Conservation (phyloP, 352 stramenopile species). For the Phytophthora constricta region DNA sequence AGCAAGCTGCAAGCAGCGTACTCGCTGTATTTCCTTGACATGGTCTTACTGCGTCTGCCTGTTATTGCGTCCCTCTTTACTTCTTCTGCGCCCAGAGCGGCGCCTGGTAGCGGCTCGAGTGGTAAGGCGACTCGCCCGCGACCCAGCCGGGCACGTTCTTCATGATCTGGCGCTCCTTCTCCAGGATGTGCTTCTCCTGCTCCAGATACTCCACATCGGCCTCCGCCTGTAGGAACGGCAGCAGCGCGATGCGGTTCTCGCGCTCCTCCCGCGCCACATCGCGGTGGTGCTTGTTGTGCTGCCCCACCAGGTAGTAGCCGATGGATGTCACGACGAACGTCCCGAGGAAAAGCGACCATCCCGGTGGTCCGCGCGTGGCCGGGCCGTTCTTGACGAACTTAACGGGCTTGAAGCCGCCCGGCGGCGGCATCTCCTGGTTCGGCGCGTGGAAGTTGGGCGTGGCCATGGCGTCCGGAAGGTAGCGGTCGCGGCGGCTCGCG, state of each 20-base stretch:
- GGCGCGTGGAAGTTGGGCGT: slow-evolving; percentile 79
- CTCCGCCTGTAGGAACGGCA: slow-evolving; percentile 96
- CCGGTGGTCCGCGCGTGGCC: slow-evolving; percentile 70
- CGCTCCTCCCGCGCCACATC: slow-evolving; percentile 85
- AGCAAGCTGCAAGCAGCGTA: slow-evolving; percentile 27
- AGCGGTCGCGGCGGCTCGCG: background rate
- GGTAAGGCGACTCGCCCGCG: slow-evolving; percentile 89
- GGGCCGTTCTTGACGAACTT: slow-evolving; percentile 74
- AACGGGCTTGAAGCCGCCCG: slow-evolving; percentile 76
- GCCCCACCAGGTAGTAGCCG: slow-evolving; percentile 79
- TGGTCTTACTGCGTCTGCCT: slow-evolving; percentile 25
- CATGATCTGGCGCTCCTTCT: slow-evolving; percentile 95
- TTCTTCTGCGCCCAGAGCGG: slow-evolving; percentile 85
- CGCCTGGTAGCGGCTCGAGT: slow-evolving; percentile 85
- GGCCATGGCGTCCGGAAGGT: slow-evolving; percentile 52
- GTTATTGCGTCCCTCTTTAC: slow-evolving; percentile 31
- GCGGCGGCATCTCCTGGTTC: slow-evolving; percentile 87
- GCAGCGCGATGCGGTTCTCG: slow-evolving; percentile 92
- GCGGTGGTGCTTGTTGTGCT: slow-evolving; percentile 79
- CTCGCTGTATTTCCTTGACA: slow-evolving; percentile 32
- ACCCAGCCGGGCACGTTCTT: slow-evolving; percentile 94
- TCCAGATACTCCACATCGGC: slow-evolving; percentile 92
- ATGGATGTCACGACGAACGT: slow-evolving; percentile 75
- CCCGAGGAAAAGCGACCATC: slow-evolving; percentile 81
- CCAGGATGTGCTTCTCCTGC: slow-evolving; percentile 88